A percentile compares a stretch with the other conserved stretches of the same genome.
These are phyloP conservation scores for Boechera retrofracta DNA, from an alignment of 345 rosid genomes.

Conservation along the genomic window DNA sequence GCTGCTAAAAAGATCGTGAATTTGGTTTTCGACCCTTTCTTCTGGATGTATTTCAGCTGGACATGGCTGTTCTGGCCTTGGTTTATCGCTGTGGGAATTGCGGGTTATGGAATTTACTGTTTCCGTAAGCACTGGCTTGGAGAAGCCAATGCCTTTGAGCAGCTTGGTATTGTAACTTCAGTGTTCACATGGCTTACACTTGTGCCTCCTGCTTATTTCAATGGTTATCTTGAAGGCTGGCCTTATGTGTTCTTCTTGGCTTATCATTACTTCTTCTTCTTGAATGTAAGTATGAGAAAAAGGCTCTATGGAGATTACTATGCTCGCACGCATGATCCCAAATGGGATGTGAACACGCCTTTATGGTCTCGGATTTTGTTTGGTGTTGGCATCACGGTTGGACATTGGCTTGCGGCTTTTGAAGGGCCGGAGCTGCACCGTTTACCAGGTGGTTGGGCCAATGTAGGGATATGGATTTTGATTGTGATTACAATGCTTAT, in stretches of 20 bases:
- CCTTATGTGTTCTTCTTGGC: slow-evolving; percentile 84
- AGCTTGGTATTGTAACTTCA: slow-evolving; percentile 73
- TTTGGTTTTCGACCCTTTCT: slow-evolving; percentile 66
- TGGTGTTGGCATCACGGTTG: slow-evolving; percentile 62
- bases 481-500: slow-evolving; percentile 62
- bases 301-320: slow-evolving; percentile 81
- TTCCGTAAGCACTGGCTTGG: slow-evolving; percentile 64
- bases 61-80: slow-evolving; percentile 96
- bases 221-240: slow-evolving; percentile 91
- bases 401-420: slow-evolving; percentile 89
- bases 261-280: slow-evolving; percentile 90
- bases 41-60: slow-evolving; percentile 96
- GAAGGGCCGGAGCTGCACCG: slow-evolving; percentile 90
- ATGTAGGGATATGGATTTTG: slow-evolving; percentile 73
- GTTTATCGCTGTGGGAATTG: slow-evolving; percentile 67
- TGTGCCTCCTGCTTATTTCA: slow-evolving; percentile 82
- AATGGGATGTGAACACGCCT: slow-evolving; percentile 78
- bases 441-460: slow-evolving; percentile 72
- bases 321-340: slow-evolving; percentile 68
- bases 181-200: slow-evolving; percentile 85
- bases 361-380: slow-evolving; percentile 61
- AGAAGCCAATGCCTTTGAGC: slow-evolving; percentile 73
- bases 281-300: slow-evolving; percentile 75
- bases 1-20: slow-evolving; percentile 62
- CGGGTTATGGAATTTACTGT: slow-evolving; percentile 64